These are phyloP conservation scores for Boletus reticulatus DNA, from an alignment of 768 basidiomycete species.

Conservation along the genomic window DNA sequence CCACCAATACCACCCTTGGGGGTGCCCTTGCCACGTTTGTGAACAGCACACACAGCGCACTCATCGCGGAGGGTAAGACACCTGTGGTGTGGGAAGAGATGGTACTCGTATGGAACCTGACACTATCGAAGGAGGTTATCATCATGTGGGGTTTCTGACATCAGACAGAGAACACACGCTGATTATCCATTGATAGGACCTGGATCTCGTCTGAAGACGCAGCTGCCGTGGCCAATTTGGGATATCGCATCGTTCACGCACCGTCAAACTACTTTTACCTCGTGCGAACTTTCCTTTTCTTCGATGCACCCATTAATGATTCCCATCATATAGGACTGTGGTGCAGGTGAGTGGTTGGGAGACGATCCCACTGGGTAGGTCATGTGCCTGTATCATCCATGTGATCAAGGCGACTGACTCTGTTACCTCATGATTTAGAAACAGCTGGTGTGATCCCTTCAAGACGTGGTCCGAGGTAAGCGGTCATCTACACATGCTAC, in stretches of 20 bases:
- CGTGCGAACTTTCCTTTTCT: constrained; percentile 8
- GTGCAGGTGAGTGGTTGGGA: constrained; percentile 48
- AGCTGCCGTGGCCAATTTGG: constrained; percentile 35
- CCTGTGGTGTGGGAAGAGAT: constrained; percentile 83
- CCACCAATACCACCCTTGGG: constrained; percentile 51
- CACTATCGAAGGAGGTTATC: constrained; percentile 40
- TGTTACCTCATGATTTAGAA: constrained; percentile 19
- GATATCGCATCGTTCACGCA: constrained; percentile 45
- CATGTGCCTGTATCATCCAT: neutral
- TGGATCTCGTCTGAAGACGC: constrained; percentile 48
- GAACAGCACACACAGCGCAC: constrained; percentile 52
- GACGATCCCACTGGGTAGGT: constrained; percentile 30
- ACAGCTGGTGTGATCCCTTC: constrained; percentile 51
- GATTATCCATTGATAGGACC: constrained; percentile 25
- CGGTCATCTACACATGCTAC: too few relatives aligned
- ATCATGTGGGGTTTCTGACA: constrained; percentile 31
- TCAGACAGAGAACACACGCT: neutral
- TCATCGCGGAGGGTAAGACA: constrained; percentile 59
- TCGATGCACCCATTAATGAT: neutral
- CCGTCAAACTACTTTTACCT: constrained; percentile 57
- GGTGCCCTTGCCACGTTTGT: constrained; percentile 66
- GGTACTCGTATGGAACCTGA: constrained; percentile 40
- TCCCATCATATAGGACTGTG: constrained; percentile 38
- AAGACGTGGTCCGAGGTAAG: constrained; percentile 50
- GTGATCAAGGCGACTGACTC: neutral